Conservation (phyloP, 768 basidiomycete species). For the Calocera cornea region DNA sequence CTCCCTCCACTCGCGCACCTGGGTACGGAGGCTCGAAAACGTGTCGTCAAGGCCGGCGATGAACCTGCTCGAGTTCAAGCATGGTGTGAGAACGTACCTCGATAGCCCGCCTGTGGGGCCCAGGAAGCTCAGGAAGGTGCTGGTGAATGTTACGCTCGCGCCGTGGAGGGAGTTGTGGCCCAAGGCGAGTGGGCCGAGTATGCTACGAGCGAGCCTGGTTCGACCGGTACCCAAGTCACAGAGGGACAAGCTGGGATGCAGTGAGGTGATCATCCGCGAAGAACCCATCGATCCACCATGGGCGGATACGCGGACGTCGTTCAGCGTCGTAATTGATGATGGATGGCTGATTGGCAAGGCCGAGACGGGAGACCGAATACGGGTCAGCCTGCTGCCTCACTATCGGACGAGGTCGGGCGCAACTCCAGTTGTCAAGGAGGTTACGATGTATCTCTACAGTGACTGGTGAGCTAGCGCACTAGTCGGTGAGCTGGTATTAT, state of each 20-base stretch:
- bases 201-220: background rate
- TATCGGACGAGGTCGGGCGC: background rate
- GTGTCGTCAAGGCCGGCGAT: background rate
- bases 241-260: background rate
- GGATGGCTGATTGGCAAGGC: background rate
- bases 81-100: background rate
- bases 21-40: background rate
- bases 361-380: background rate
- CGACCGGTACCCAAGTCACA: background rate
- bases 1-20: background rate
- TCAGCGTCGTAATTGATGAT: background rate
- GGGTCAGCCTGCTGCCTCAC: background rate
- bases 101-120: background rate
- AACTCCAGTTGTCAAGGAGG: background rate
- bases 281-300: background rate
- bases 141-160: background rate
- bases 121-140: background rate
- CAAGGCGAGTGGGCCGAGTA: background rate
- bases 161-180: background rate
- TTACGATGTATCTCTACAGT: background rate
- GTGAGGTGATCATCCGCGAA: background rate
- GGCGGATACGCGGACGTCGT: background rate
- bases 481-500: background rate
- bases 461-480: background rate
- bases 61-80: background rate